Evolutionary conservation across 1,284 basidiomycete genomes (phyloP), one percentile per base, ranked within the genome.

Genomic region (Singerocomus rubriflavus): DNA sequence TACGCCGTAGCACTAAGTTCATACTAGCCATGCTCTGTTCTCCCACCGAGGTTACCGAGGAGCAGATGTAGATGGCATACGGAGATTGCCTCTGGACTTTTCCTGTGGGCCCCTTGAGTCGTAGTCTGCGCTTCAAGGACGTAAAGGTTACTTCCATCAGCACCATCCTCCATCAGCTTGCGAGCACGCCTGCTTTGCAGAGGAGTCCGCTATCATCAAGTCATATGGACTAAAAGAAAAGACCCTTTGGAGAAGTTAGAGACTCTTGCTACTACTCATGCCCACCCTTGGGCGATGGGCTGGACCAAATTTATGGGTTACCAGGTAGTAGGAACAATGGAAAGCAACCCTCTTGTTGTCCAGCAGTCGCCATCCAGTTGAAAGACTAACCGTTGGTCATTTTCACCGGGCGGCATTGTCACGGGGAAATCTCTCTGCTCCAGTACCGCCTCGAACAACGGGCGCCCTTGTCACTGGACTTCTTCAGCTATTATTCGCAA

Each of bases 1-100:
- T 27, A 66, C 66, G 62, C n/a, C 55, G 53, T 17, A 31, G 52
- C 0, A 62, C 62, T 9, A 41, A 61, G 26, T 65, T 66, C 46
- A 68, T 60, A 1, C 58, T 68, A 6, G 63, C 66, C 39, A 44
- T 66, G 40, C 46, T 64, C 30, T 32, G 0, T 21, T 51, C 58
- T 4, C 16, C 39, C 11, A 10, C 12, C 3, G 29, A 1, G 1
- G 40, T 45, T 21, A 45, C 41, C 6, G 32, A 57, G 7, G 36
- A 54, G n/a, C 17, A 31, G 0, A 46, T 50, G 36, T 63, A 62
- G 64, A 13, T 38, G 13, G 6, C 9, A 14, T 63, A 64, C 10
- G 64, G 62, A 13, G 37, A 64, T 14, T 57, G 65, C 29, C 57
- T 67, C n/a, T 66, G 62, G 62, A 67, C 62, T 0, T 54, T 54